Base-by-base conservation (phyloP, 225 moss, liverwort and hornwort species). In the Polytrichum commune region DNA sequence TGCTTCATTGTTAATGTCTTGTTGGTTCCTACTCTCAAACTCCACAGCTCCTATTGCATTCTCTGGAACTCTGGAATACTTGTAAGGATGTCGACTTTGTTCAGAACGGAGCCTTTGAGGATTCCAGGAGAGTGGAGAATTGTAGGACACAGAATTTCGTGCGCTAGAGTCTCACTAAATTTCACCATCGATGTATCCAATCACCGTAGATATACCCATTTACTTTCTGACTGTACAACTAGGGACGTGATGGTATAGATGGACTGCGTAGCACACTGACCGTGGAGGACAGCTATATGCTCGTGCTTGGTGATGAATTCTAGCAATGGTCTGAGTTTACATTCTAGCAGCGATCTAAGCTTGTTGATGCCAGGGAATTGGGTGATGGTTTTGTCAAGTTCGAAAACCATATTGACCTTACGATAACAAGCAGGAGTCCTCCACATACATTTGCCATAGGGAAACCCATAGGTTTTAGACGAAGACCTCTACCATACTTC, bases 161-260 rank as follows among this genome's bases (percentile, higher is more conserved):
- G 30, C 30, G 30, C 6, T 30, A 30, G 30, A 30, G 32, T 35
- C 35, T 35, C 35, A 35, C 35, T 8, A 35, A 35, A 35, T 8
- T 35, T 9, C 9, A 35, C 35, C 35, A 35, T 9, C 2, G 8
- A 2, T 35, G 8, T 35, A 9, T 9, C 35, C 9, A 32, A 70
- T 56, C 46, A 19, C 62, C 10, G 62, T 29, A 27, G 53, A 62
- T 1, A 46, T 63, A 86, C 79, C 22, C 62, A 27, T 69, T 75
- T 80, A 65, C 72, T 75, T 55, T 67, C 75, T 20, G 63, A 79
- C 72, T 75, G 75, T 86, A 79, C 82, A 80, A 82, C 80, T 65
- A 77, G 63, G 71, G 77, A 76, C 79, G 19, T 18, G n/a, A 56
- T 56, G 18, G 20, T 16, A 55, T 20, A 32, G 32, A 32, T 32